Conservation (phyloP, 345 rosid genomes). For the Toxicodendron radicans region DNA sequence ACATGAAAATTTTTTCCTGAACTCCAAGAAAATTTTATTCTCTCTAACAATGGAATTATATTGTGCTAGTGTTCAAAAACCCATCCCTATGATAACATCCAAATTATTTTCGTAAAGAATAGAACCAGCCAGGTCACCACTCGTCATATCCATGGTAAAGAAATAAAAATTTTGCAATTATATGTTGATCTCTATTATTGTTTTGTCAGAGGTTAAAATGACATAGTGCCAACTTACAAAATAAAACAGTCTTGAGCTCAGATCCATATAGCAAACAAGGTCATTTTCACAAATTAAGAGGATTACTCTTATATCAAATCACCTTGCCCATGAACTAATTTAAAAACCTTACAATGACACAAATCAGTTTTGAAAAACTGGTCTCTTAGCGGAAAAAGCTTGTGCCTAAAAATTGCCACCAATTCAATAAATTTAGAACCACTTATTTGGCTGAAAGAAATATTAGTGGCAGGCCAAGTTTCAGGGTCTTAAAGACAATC, state of each 20-base stretch:
- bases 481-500: not conserved
- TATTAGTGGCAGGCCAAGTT: not conserved
- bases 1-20: too few relatives aligned
- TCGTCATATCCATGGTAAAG: not conserved
- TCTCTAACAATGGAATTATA: too few relatives aligned
- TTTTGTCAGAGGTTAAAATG: not conserved
- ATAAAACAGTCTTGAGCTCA: not conserved
- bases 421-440: not conserved
- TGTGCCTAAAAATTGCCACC: not conserved
- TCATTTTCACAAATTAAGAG: not conserved
- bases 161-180: not conserved
- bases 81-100: not conserved
- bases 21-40: too few relatives aligned
- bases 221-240: not conserved
- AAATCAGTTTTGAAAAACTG: not conserved
- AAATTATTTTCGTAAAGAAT: not conserved
- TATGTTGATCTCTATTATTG: not conserved
- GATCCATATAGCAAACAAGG: not conserved
- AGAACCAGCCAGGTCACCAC: not conserved
- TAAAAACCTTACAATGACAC: not conserved
- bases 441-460: not conserved
- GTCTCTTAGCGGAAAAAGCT: not conserved
- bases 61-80: not conserved
- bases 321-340: not conserved
- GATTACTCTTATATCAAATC: not conserved